phyloP scores from a whole-genome alignment of 2,329 filamentous ascomycete genomes.

The Calonectria pauciramosa region DNA sequence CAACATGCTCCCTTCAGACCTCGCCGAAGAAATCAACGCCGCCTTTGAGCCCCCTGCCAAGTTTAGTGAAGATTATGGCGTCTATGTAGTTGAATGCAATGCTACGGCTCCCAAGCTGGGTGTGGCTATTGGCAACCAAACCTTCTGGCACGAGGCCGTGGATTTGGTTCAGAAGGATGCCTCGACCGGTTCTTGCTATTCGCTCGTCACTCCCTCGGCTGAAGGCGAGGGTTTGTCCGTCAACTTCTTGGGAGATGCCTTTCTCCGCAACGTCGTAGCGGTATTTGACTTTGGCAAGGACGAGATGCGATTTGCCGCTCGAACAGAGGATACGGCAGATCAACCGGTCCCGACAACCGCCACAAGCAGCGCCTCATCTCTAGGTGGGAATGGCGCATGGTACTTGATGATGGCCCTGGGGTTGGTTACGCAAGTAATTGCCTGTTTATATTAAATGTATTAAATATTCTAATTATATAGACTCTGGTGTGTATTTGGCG shows the following conservation, averaged over 20 bases:
- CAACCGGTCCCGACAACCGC: background rate
- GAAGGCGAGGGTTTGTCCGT: conserved; percentile 1
- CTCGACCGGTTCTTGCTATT: conserved; percentile 30
- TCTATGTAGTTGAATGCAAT: conserved; percentile 57
- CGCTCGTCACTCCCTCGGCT: conserved; percentile 12
- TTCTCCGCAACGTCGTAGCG: conserved; percentile 63
- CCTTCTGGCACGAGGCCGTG: conserved; percentile 47
- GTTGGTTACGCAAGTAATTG: background rate
- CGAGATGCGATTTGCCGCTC: conserved; percentile 60
- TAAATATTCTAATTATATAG: background rate
- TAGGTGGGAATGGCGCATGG: background rate
- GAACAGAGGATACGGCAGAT: background rate
- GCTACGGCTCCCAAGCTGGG: conserved; percentile 56
- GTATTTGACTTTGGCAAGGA: conserved; percentile 64
- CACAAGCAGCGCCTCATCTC: background rate
- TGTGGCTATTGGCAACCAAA: conserved; percentile 53
- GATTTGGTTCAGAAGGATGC: conserved; percentile 46
- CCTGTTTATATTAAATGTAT: conserved; percentile 1
- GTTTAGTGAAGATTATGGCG: conserved; percentile 45
- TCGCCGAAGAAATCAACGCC: conserved; percentile 54
- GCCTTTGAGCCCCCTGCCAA: conserved; percentile 58
- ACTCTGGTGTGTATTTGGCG: background rate
- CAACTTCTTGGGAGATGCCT: conserved; percentile 60
- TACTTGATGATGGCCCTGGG: background rate
- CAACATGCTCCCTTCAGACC: conserved; percentile 54